Evolutionary conservation across 2,329 filamentous ascomycete genomes (phyloP).

Genomic region (Davidsoniella neocaledoniae): DNA sequence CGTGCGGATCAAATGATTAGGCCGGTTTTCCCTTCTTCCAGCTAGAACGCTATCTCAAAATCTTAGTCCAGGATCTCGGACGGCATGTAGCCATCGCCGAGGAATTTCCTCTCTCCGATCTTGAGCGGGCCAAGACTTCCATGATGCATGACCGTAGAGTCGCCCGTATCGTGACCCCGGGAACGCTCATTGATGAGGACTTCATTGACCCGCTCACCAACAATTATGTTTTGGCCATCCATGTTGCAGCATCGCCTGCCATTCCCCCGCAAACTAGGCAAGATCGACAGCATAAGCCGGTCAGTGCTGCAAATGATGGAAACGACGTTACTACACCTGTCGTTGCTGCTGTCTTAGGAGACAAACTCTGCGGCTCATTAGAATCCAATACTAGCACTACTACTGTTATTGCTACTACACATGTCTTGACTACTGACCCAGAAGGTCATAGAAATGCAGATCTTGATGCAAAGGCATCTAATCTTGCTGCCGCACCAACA

Average conservation of each 20-base stretch:
- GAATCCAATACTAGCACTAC: background rate
- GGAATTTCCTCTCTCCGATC: slow-evolving; percentile 54
- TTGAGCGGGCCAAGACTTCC: slow-evolving; percentile 54
- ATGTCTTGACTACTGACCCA: background rate
- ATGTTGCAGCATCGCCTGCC: slow-evolving; percentile 26
- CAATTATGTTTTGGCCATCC: slow-evolving; percentile 77
- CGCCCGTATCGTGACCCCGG: slow-evolving; percentile 76
- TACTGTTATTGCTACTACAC: background rate
- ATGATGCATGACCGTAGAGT: slow-evolving; percentile 74
- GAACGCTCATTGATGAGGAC: slow-evolving; percentile 90
- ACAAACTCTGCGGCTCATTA: no score
- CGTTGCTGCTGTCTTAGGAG: no score
- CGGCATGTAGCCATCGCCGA: slow-evolving; percentile 89
- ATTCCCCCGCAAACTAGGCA: background rate
- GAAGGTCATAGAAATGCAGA: background rate
- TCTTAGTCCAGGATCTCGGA: slow-evolving; percentile 77
- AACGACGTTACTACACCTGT: no score
- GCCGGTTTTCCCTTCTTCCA: slow-evolving; percentile 90
- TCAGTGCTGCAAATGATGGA: background rate
- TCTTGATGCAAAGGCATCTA: background rate
- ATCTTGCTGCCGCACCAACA: background rate
- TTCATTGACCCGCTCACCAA: slow-evolving; percentile 91
- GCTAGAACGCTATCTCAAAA: slow-evolving; percentile 80
- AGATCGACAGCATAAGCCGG: background rate
- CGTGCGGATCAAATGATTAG: slow-evolving; percentile 23